Percentiles rank a stretch among this genome's conserved stretches.
These are phyloP conservation scores for Teunomyces kruisii DNA, from an alignment of 805 yeast species.

Conservation along the genomic window DNA sequence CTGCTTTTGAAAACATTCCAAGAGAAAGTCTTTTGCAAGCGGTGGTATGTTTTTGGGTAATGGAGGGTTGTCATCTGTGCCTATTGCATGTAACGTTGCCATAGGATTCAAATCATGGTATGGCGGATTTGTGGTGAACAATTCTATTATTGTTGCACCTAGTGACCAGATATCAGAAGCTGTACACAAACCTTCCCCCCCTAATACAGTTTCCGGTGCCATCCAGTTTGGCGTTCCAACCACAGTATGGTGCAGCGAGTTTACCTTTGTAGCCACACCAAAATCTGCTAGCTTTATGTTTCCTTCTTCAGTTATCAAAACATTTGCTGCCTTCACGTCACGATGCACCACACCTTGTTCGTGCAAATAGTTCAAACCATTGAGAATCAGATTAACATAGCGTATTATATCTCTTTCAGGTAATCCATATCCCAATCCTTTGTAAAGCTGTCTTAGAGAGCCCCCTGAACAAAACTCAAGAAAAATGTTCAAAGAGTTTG, in stretches of 20 bases:
- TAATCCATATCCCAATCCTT: slow-evolving; percentile 48
- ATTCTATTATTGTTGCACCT: slow-evolving; percentile 92
- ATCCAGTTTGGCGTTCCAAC: slow-evolving; percentile 97
- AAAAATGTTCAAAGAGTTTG: slow-evolving; percentile 53
- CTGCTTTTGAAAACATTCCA: slow-evolving; percentile 70
- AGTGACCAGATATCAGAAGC: slow-evolving; percentile 92
- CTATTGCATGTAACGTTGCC: slow-evolving; percentile 83
- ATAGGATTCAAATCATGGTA: slow-evolving; percentile 72
- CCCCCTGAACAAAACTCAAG: slow-evolving; percentile 67
- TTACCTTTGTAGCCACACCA: slow-evolving; percentile 81
- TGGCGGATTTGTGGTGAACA: slow-evolving; percentile 85
- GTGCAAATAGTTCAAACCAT: slow-evolving; percentile 65
- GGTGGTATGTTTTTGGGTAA: slow-evolving; percentile 54
- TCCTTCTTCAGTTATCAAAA: slow-evolving; percentile 64
- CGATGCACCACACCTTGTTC: slow-evolving; percentile 77
- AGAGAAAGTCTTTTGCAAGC: slow-evolving; percentile 53
- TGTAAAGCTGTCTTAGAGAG: slow-evolving; percentile 55
- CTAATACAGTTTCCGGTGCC: slow-evolving; percentile 93
- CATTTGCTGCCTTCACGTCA: slow-evolving; percentile 92
- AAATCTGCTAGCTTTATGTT: slow-evolving; percentile 88
- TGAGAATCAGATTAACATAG: slow-evolving; percentile 54
- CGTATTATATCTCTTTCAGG: slow-evolving; percentile 53
- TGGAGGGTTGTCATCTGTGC: slow-evolving; percentile 69
- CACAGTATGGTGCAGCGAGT: slow-evolving; percentile 41
- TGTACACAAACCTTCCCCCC: slow-evolving; percentile 77